Percentiles rank a stretch among this genome's conserved stretches.
Evolutionary conservation across 306 rosid genomes (phyloP).

Genomic region (Cucurbita argyrosperma): DNA sequence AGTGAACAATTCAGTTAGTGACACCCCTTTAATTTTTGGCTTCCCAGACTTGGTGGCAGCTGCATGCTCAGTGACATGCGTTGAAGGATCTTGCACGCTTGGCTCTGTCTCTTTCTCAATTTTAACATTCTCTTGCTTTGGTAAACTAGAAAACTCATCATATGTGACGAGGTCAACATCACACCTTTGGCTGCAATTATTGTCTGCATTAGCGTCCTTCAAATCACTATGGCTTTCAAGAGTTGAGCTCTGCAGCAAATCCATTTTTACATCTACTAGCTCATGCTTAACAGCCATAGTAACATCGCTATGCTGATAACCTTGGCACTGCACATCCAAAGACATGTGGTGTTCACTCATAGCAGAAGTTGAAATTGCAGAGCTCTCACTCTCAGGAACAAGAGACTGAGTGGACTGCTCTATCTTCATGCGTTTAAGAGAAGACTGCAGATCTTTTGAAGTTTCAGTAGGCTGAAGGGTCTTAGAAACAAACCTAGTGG

Average conservation of each 20-base stretch:
- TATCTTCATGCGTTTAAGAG: slow-evolving; percentile 69
- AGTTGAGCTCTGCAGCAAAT: slow-evolving; percentile 23
- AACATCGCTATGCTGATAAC: slow-evolving; percentile 29
- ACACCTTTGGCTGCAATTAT: slow-evolving; percentile 25
- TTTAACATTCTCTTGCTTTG: slow-evolving; percentile 46
- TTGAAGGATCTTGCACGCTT: slow-evolving; percentile 40
- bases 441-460: slow-evolving; percentile 58
- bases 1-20: slow-evolving; percentile 77
- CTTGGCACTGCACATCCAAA: slow-evolving; percentile 36
- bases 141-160: slow-evolving; percentile 36
- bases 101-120: slow-evolving; percentile 52
- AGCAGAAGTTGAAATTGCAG: slow-evolving; percentile 29
- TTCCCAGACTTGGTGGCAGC: slow-evolving; percentile 86
- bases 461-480: slow-evolving; percentile 30
- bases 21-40: slow-evolving; percentile 90
- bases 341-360: slow-evolving; percentile 30
- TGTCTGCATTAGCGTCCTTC: slow-evolving; percentile 31
- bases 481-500: slow-evolving; percentile 35
- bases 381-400: slow-evolving; percentile 39
- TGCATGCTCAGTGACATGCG: slow-evolving; percentile 37
- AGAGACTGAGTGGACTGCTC: slow-evolving; percentile 50
- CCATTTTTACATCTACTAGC: slow-evolving; percentile 45
- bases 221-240: slow-evolving; percentile 34
- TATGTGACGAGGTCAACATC: slow-evolving; percentile 25
- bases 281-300: slow-evolving; percentile 44